Evolutionary conservation across 306 rosid species (phyloP).

Genomic region (Leucaena leucocephala): DNA sequence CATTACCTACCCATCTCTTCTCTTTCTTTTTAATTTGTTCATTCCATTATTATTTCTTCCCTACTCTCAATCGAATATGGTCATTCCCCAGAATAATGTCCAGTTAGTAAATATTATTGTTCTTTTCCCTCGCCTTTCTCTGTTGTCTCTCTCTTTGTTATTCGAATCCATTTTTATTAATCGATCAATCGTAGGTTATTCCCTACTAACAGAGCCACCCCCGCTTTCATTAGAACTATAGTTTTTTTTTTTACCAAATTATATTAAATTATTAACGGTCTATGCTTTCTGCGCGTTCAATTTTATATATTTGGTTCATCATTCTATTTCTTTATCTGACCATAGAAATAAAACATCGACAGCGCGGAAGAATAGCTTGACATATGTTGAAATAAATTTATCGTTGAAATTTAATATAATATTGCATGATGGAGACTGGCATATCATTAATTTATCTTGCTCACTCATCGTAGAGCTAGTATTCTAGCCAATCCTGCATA

Average conservation of each 20-base stretch:
- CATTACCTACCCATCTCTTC: background rate
- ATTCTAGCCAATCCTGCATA: background rate
- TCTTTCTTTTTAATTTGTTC: slow-evolving; percentile 19
- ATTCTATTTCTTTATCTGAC: background rate
- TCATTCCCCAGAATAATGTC: background rate
- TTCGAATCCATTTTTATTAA: background rate
- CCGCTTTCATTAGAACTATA: background rate
- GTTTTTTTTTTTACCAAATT: background rate
- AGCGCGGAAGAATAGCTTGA: background rate
- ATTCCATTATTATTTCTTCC: slow-evolving; percentile 26
- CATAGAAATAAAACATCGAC: background rate
- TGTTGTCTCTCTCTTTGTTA: background rate
- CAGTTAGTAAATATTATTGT: background rate
- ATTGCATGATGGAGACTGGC: slow-evolving; percentile 19
- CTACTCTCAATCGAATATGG: background rate
- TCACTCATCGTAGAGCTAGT: background rate
- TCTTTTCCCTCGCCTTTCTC: background rate
- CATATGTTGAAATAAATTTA: background rate
- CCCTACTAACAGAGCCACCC: background rate
- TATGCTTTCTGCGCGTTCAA: background rate
- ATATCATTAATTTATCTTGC: background rate
- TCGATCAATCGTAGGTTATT: background rate
- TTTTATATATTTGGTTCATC: background rate
- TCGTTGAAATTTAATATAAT: background rate
- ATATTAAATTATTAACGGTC: background rate